These are phyloP conservation scores for Pyrus pyrifolia DNA, from an alignment of 306 rosid genomes.

Conservation along the genomic window DNA sequence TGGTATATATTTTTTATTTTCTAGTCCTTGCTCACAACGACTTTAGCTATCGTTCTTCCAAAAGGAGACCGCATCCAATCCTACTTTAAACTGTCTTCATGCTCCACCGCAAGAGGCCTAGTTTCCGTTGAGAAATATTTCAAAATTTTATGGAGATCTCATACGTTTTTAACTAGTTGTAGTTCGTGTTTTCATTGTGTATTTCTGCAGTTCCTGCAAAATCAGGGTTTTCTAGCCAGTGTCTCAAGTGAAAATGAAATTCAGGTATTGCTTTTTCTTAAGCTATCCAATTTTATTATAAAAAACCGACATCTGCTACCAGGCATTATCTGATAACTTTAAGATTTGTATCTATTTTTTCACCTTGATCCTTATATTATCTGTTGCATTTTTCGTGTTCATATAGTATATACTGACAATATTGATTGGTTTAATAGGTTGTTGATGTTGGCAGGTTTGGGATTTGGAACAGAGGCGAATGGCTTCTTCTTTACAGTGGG, in stretches of 20 bases:
- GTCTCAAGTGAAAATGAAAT: constrained; percentile 68
- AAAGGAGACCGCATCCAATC: not conserved
- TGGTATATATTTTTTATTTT: not conserved
- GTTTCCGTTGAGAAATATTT: not conserved
- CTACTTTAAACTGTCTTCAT: not conserved
- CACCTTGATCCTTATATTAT: constrained; percentile 8
- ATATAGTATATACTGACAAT: constrained; percentile 1
- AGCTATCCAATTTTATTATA: not conserved
- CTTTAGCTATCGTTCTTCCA: not conserved
- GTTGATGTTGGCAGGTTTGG: constrained; percentile 75
- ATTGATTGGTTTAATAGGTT: constrained; percentile 31
- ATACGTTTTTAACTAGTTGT: not conserved
- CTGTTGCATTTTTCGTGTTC: not conserved
- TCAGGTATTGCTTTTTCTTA: constrained; percentile 44
- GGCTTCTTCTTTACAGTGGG: constrained; percentile 76
- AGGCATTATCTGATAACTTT: not conserved
- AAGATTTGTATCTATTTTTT: not conserved
- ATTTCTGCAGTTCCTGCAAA: constrained; percentile 65
- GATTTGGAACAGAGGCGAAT: constrained; percentile 67
- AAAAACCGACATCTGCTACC: not conserved
- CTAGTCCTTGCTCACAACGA: not conserved
- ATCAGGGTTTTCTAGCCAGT: constrained; percentile 80
- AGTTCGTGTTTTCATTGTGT: constrained; percentile 1
- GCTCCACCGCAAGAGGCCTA: not conserved
- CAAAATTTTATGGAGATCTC: not conserved